Base-by-base conservation (phyloP, 352 stramenopile species). In the Globisporangium spiculum region DNA sequence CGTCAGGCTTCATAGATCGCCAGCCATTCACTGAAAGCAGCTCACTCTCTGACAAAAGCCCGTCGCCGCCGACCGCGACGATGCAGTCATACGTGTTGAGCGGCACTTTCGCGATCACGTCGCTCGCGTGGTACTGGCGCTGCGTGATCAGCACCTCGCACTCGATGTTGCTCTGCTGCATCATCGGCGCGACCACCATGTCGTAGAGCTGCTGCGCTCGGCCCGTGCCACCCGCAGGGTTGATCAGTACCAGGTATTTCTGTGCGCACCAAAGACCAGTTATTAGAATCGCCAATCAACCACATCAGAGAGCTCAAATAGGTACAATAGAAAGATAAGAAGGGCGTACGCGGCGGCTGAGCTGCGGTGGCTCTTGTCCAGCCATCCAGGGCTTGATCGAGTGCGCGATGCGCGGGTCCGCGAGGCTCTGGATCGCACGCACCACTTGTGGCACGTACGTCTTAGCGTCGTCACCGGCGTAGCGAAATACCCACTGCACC, bases 181-280 rank as follows among this genome's bases (percentile, higher is more conserved):
- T 67, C 18, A 93, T 54, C 2, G 81, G 79, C 27, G 71, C 73
- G 30, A 93, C 82, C 20, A 75, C n/a, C 18, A 69, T 62, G 61
- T 88, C 69, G 73, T 76, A 91, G 26, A 76, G 86, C 22, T 83
- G 66, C 64, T 86, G 74, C n/a, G 82, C 83, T 16, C 77, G 75
- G 34, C 84, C 83, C 1, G 73, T 38, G 14, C 86, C 86, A 57
- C 84, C 76, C 63, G 79, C 77, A 12, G 86, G 84, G 60, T 92
- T 92, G 56, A 94, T 78, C 59, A 91, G 68, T 26, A 90, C 76
- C 38, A 90, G 63, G 67, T 86, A 92, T 75, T 82, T 80, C 65
- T 75, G 50, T 65, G 57, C 4, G 1, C 44, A 24, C 0, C 1
- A 22, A 52, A 7, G 18, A 16, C 0, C 16, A n/a, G 4, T 5